phyloP scores from a whole-genome alignment of 495 filamentous ascomycete genomes.

The Hypoxylon rickii region DNA sequence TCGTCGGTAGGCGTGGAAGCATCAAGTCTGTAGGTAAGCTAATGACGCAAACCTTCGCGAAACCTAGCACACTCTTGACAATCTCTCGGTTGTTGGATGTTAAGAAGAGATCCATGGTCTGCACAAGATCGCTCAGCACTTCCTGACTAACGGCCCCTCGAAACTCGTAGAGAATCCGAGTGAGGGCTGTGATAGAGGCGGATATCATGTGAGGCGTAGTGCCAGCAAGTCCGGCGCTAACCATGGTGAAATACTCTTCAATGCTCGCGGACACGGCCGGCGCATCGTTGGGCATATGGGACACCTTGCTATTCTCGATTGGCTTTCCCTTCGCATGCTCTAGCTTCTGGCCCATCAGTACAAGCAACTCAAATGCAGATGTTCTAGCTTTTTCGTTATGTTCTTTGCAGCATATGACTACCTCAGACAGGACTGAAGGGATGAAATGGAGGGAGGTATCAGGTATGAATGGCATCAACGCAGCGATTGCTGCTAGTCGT shows the following conservation, averaged over 20 bases:
- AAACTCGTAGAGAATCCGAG: slow-evolving; percentile 90
- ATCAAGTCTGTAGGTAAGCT: slow-evolving; percentile 77
- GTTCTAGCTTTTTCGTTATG: slow-evolving; percentile 92
- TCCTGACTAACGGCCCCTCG: slow-evolving; percentile 58
- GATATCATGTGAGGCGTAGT: slow-evolving; percentile 93
- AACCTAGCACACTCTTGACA: slow-evolving; percentile 87
- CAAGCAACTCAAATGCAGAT: slow-evolving; percentile 86
- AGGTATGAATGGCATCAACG: slow-evolving; percentile 77
- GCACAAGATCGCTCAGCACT: slow-evolving; percentile 74
- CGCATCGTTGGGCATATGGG: slow-evolving; percentile 79
- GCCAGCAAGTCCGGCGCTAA: slow-evolving; percentile 91
- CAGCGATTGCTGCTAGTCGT: slow-evolving; percentile 78
- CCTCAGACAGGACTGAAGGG: slow-evolving; percentile 85
- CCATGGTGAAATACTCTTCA: slow-evolving; percentile 98
- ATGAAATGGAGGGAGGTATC: slow-evolving; percentile 84
- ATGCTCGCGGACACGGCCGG: slow-evolving; percentile 76
- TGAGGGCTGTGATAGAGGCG: slow-evolving; percentile 89
- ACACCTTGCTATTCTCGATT: slow-evolving; percentile 82
- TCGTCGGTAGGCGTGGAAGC: slow-evolving; percentile 67
- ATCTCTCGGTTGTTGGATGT: slow-evolving; percentile 95
- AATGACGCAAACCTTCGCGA: slow-evolving; percentile 94
- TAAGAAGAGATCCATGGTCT: slow-evolving; percentile 92
- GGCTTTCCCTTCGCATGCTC: slow-evolving; percentile 65
- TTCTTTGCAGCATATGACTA: slow-evolving; percentile 93
- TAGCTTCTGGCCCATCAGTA: slow-evolving; percentile 85